Evolutionary conservation across 345 rosid genomes (phyloP).

Genomic region (Salix suchowensis): DNA sequence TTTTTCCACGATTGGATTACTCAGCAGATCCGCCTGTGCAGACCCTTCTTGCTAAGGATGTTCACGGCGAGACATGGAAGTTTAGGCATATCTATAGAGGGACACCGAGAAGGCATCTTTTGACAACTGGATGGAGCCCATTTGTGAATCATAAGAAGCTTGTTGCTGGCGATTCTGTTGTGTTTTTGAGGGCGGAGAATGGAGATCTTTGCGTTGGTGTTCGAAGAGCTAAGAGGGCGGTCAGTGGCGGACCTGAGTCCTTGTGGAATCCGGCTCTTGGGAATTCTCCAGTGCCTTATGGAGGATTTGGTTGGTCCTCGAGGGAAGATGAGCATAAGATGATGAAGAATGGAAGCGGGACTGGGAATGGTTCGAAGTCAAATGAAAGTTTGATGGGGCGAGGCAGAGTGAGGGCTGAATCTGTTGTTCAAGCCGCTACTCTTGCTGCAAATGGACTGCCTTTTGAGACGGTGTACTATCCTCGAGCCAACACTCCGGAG

Average conservation of each 20-base stretch:
- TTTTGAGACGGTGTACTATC: conserved; percentile 28
- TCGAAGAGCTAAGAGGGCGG: conserved; percentile 64
- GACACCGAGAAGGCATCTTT: conserved; percentile 87
- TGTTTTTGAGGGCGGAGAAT: conserved; percentile 72
- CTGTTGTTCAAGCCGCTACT: conserved; percentile 21
- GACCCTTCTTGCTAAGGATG: conserved; percentile 86
- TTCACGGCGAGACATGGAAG: conserved; percentile 88
- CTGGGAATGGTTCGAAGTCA: conserved; percentile 22
- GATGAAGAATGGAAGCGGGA: conserved; percentile 35
- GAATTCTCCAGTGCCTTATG: conserved; percentile 38
- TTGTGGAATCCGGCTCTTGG: conserved; percentile 37
- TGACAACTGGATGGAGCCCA: conserved; percentile 98
- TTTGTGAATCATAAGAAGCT: conserved; percentile 97
- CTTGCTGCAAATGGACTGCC: conserved; percentile 22
- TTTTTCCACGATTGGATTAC: conserved; percentile 83
- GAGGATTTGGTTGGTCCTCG: conserved; percentile 48
- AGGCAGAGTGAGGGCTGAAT: conserved; percentile 18
- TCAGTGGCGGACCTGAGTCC: conserved; percentile 48
- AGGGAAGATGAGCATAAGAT: conserved; percentile 54
- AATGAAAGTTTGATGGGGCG: conserved; percentile 25
- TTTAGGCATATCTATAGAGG: conserved; percentile 95
- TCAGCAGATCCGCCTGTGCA: conserved; percentile 93
- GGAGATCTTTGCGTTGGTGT: conserved; percentile 96
- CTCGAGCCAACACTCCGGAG: conserved; percentile 24
- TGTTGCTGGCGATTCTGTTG: conserved; percentile 92